A percentile compares a stretch with the other conserved stretches of the same genome.
Evolutionary conservation across 768 basidiomycete genomes (phyloP).

Genomic region (Macrolepiota albuminosa): DNA sequence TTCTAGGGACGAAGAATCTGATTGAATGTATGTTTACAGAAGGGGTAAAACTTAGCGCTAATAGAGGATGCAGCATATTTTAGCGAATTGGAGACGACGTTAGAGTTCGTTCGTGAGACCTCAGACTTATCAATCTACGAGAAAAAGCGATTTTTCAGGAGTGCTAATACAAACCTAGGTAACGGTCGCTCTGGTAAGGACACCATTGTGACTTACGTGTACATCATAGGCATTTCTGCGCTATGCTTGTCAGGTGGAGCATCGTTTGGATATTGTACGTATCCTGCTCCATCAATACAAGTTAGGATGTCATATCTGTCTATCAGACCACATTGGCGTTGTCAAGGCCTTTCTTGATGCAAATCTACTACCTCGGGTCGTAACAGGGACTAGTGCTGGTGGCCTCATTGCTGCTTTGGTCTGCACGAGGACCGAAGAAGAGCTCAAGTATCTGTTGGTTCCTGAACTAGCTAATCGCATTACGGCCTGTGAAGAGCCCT

Average conservation of each 20-base stretch:
- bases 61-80: conserved; percentile 61
- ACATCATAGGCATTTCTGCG: conserved; percentile 62
- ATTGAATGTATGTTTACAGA: conserved; percentile 63
- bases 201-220: background rate
- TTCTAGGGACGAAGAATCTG: conserved; percentile 83
- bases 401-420: conserved; percentile 72
- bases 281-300: background rate
- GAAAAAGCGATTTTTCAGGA: conserved; percentile 90
- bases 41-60: background rate
- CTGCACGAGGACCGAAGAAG: conserved; percentile 86
- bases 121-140: conserved; percentile 76
- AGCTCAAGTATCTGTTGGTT: conserved; percentile 70
- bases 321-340: conserved; percentile 80
- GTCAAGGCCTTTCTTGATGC: conserved; percentile 90
- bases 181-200: background rate
- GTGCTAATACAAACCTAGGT: conserved; percentile 85
- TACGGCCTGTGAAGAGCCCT: conserved; percentile 76
- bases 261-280: conserved; percentile 87
- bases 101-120: conserved; percentile 74
- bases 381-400: conserved; percentile 94
- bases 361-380: conserved; percentile 80
- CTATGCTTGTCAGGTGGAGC: conserved; percentile 96
- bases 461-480: conserved; percentile 84
- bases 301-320: background rate
- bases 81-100: conserved; percentile 67